Conservation (phyloP, 2,329 filamentous ascomycete species). For the Onygena corvina region DNA sequence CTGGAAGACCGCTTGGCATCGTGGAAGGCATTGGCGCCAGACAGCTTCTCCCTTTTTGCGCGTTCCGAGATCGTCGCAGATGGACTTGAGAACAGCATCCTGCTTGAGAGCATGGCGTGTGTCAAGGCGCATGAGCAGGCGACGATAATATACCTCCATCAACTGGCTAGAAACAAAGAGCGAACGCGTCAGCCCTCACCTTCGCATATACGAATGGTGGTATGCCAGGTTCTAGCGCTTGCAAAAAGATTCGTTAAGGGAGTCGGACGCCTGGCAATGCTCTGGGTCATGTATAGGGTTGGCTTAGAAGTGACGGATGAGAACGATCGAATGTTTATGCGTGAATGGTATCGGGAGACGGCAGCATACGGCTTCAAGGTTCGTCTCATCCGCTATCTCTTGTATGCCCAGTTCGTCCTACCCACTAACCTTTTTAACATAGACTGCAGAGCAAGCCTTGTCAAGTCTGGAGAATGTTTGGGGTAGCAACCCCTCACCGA, state of each 20-base stretch:
- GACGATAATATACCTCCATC: constrained; percentile 26
- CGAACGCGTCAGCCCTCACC: constrained; percentile 18
- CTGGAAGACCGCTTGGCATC: neutral
- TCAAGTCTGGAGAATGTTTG: neutral
- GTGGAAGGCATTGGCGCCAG: neutral
- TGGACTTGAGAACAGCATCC: constrained; percentile 26
- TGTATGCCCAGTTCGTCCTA: no score
- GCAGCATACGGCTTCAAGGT: neutral
- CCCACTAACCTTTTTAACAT: neutral
- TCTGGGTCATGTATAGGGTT: constrained; percentile 28
- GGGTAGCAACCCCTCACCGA: neutral
- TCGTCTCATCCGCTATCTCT: no score
- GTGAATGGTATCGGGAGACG: constrained; percentile 13
- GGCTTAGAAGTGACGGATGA: constrained; percentile 24
- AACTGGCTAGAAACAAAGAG: constrained; percentile 24
- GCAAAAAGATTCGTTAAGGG: constrained; percentile 24
- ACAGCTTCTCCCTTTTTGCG: neutral
- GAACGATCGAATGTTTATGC: constrained; percentile 22
- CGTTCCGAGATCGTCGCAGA: constrained; percentile 25
- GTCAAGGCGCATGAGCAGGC: constrained; percentile 30
- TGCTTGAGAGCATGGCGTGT: constrained; percentile 27
- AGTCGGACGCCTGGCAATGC: constrained; percentile 25
- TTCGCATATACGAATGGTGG: constrained; percentile 16
- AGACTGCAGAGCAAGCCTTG: neutral
- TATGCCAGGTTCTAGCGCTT: constrained; percentile 23